Base-by-base conservation (phyloP, 2,329 filamentous ascomycete species). In the Pleoardoris graminearum region DNA sequence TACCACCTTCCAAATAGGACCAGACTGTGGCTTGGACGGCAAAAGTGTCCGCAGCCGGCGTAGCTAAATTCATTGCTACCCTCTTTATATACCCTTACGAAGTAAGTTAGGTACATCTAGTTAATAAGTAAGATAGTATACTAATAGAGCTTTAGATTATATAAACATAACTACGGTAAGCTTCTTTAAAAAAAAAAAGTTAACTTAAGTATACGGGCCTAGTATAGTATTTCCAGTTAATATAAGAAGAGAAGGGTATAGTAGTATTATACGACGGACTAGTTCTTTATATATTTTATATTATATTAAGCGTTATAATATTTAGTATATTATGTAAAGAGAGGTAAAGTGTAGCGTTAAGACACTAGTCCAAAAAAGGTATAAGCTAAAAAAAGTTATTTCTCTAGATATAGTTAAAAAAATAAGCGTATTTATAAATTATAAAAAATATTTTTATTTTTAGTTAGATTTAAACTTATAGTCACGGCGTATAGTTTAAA, bases 261-360 rank as follows among this genome's bases (percentile, higher is more conserved):
- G 84, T 86, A 41, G 89, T 88, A 27, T 79, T 97, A 56, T 97
- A 97, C 69, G 92, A 93, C 50, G 92, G 92, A 16, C 80, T 97
- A 66, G 95, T 92, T 12, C 91, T 93, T 41, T 93, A 97, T 71
- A 84, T 97, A 66, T 84, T 97, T 75, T 83, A 92, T 56, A 92
- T 92, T 6, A 92, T 97, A 5, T 93, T 93, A 1, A 94, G 89
- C 62, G 91, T 93, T 7, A 96, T 97, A 72, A 97, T 96, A 89
- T 96, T 97, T 73, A 91, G 91, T 74, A 94, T 94, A 79, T 96
- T n/a, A n/a, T n/a, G n/a, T n/a, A n/a, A n/a, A n/a, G n/a, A n/a
- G n/a, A n/a, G n/a, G n/a, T n/a, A n/a, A n/a, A n/a, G n/a, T n/a
- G n/a, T n/a, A n/a, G n/a, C n/a, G n/a, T n/a, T n/a, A n/a, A n/a